Conservation (phyloP, 23 red algal genomes). For the Gracilaria gracilis region DNA sequence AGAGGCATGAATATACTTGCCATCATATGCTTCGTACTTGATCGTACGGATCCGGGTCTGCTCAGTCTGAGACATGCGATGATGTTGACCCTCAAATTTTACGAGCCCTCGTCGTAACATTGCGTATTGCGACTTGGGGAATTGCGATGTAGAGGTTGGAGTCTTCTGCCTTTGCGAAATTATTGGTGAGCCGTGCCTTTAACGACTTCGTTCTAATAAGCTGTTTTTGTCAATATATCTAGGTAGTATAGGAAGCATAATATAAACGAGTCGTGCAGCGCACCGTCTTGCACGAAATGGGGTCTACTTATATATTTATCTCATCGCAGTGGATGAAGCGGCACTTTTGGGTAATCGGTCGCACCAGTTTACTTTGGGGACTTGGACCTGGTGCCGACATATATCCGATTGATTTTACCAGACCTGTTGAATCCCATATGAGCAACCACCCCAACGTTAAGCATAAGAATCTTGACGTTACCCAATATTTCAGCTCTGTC, state of each 20-base stretch:
- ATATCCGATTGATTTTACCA: constrained; percentile 70
- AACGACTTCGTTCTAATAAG: background rate
- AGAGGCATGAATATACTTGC: constrained; percentile 24
- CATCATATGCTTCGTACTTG: background rate
- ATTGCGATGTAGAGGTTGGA: background rate
- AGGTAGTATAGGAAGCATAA: constrained; percentile 20
- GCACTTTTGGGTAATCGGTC: too few relatives aligned
- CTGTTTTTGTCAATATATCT: constrained; percentile 9
- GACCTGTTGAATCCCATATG: constrained; percentile 51
- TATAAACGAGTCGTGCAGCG: constrained; percentile 3
- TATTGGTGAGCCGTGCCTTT: background rate
- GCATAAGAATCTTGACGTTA: constrained; percentile 50
- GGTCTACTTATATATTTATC: too few relatives aligned
- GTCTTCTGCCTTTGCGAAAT: background rate
- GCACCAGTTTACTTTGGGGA: constrained; percentile 37
- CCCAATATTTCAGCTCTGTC: constrained; percentile 51
- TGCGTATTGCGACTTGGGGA: background rate
- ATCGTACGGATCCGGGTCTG: background rate
- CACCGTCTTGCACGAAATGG: background rate
- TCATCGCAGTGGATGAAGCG: too few relatives aligned
- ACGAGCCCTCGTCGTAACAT: background rate
- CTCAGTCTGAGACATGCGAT: background rate
- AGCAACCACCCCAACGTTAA: constrained; percentile 67
- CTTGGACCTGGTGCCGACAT: constrained; percentile 47
- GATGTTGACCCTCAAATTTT: too few relatives aligned